Percentiles rank a stretch among this genome's conserved stretches.
phyloP scores from a whole-genome alignment of 2,329 filamentous ascomycete species.

The Incumbomyces lentus region DNA sequence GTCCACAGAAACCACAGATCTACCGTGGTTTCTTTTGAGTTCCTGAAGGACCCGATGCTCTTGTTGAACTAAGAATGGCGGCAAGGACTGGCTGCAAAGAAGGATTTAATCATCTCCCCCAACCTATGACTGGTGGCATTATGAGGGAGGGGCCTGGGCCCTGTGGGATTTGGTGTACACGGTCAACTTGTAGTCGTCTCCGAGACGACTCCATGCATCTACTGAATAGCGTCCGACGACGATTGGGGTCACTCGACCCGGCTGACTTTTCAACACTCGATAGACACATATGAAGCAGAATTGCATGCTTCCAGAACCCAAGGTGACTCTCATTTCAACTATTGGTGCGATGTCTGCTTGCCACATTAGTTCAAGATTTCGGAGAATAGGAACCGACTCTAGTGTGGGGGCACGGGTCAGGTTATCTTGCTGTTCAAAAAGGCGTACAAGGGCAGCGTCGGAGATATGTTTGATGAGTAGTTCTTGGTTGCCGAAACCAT shows the following conservation, averaged over 20 bases:
- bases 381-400: background rate
- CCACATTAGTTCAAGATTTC: background rate
- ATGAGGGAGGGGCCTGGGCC: no score
- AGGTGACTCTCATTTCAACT: background rate
- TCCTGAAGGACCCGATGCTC: no score
- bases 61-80: no score
- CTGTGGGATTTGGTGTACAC: no score
- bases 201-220: background rate
- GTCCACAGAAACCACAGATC: no score
- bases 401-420: background rate
- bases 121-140: no score
- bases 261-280: background rate
- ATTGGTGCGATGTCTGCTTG: background rate
- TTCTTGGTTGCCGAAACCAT: background rate
- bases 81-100: no score
- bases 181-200: no score
- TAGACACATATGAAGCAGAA: background rate
- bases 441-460: background rate
- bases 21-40: no score
- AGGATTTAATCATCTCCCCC: no score
- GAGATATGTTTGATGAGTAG: background rate
- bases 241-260: background rate
- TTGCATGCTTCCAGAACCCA: background rate
- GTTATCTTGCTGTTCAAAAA: background rate
- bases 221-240: background rate